Percentiles rank a stretch among this genome's conserved stretches.
These are phyloP conservation scores for Jatropha curcas DNA, from an alignment of 345 rosid genomes.

Conservation along the genomic window DNA sequence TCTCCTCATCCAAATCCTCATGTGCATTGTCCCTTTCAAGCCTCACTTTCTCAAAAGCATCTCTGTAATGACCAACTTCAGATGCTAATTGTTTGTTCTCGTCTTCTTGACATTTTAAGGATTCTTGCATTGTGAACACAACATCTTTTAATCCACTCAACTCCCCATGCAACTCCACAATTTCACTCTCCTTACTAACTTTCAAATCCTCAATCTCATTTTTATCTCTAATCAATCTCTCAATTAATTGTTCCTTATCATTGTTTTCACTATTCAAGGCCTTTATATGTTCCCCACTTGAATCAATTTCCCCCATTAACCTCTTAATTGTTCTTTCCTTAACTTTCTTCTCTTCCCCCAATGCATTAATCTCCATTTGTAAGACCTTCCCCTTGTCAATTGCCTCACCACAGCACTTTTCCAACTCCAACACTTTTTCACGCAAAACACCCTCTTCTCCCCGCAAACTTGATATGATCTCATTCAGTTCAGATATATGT, in stretches of 20 bases:
- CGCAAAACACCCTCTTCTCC: slow-evolving; percentile 44
- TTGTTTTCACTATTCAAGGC: slow-evolving; percentile 17
- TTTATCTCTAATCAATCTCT: slow-evolving; percentile 42
- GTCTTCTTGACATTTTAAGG: slow-evolving; percentile 29
- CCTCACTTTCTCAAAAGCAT: slow-evolving; percentile 19
- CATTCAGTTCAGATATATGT: slow-evolving; percentile 30
- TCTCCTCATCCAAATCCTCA: slow-evolving; percentile 48
- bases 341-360: slow-evolving; percentile 38
- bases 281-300: slow-evolving; percentile 24
- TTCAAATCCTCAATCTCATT: slow-evolving; percentile 44
- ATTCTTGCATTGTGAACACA: slow-evolving; percentile 32
- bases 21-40: slow-evolving; percentile 43
- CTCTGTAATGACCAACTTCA: slow-evolving; percentile 25
- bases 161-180: slow-evolving; percentile 40
- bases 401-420: slow-evolving; percentile 43
- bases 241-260: slow-evolving; percentile 38
- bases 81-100: slow-evolving; percentile 33
- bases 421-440: slow-evolving; percentile 39
- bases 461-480: slow-evolving; percentile 26
- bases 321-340: slow-evolving; percentile 38
- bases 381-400: slow-evolving; percentile 38
- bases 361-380: slow-evolving; percentile 37
- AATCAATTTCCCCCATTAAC: slow-evolving; percentile 33
- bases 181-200: slow-evolving; percentile 39
- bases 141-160: slow-evolving; percentile 35